Base-by-base conservation (phyloP, 2,329 filamentous ascomycete species). In the Penicillium capsulatum region DNA sequence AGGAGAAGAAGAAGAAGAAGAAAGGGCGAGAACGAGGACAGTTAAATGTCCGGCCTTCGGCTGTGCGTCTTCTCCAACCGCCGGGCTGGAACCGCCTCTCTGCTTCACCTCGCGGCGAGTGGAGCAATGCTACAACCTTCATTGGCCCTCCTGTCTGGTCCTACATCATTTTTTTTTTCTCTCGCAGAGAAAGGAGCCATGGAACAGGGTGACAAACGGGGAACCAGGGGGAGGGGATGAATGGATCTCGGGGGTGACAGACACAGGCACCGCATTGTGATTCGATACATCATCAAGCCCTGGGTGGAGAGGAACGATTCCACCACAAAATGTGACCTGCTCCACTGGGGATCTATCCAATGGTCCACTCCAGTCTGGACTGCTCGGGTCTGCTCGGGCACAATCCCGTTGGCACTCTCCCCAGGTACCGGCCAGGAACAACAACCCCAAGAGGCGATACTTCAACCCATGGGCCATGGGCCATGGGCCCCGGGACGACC, bases 221-320 rank as follows among this genome's bases (percentile, higher is more conserved):
- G 34, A 26, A 31, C 17, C 43, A 48, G 29, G 31, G 26, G 40
- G 31, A 39, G 32, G 22, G n/a, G 24, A 35, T 29, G 22, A n/a
- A 24, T 40, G 44, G 42, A 36, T 36, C 24, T 28, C 24, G 33
- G 34, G 17, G 20, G 36, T 49, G 46, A 42, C 41, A 47, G 40
- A 10, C 28, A 28, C 17, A 26, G 28, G 10, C 35, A 19, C 34
- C 20, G 36, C 24, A 31, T 13, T 46, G 34, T 22, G 19, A 22
- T 22, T 22, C 19, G 19, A 22, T 22, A 5, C 9, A 46, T 48
- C 43, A 43, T 34, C 24, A 26, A 27, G 30, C 26, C 30, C 31
- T 32, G 28, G n/a, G 38, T 19, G 38, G 19, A 32, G 27, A 27
- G 28, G 17, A 22, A 22, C 33, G 34, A 20, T 31, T 42, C 16